Percentiles rank a stretch among this genome's conserved stretches.
These are phyloP conservation scores for Barbatosphaeria neglecta DNA, from an alignment of 495 filamentous ascomycete species.

Conservation along the genomic window DNA sequence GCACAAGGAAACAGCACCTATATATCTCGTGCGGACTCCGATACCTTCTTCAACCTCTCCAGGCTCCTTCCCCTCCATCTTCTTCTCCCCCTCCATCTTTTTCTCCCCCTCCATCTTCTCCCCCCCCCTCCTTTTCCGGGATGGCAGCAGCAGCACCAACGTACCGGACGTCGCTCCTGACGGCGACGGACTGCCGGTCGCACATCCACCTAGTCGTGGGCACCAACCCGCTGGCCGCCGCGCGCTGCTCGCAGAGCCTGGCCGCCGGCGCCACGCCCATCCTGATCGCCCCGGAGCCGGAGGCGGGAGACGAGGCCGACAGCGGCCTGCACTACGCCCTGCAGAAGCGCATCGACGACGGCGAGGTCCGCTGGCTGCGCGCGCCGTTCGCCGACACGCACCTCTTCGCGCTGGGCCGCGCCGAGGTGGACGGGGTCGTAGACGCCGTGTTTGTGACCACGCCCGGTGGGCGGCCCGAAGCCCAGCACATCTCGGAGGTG, in stretches of 20 bases:
- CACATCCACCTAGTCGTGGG: conserved; percentile 84
- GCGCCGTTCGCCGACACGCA: conserved; percentile 63
- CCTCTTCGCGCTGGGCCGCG: conserved; percentile 61
- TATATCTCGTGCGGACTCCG: too few relatives aligned
- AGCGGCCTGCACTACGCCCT: conserved; percentile 56
- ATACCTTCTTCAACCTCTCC: too few relatives aligned
- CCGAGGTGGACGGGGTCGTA: conserved; percentile 67
- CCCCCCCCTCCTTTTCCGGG: neutral
- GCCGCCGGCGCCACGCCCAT: conserved; percentile 79
- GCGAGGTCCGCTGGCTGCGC: conserved; percentile 59
- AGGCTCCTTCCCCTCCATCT: neutral
- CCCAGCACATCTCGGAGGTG: conserved; percentile 54
- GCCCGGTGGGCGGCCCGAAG: conserved; percentile 35
- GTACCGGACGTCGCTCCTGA: conserved; percentile 50
- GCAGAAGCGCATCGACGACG: conserved; percentile 57
- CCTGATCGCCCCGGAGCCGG: conserved; percentile 70
- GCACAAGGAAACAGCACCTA: too few relatives aligned
- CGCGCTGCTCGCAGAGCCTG: conserved; percentile 67
- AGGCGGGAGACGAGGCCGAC: conserved; percentile 39
- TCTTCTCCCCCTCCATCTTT: neutral
- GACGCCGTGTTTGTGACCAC: conserved; percentile 86
- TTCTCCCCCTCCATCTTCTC: neutral
- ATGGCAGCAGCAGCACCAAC: conserved; percentile 8
- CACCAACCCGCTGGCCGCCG: conserved; percentile 72
- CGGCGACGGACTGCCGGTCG: conserved; percentile 58